phyloP scores from a whole-genome alignment of 208 protist genomes.

The Trypanosomatidae sp. region DNA sequence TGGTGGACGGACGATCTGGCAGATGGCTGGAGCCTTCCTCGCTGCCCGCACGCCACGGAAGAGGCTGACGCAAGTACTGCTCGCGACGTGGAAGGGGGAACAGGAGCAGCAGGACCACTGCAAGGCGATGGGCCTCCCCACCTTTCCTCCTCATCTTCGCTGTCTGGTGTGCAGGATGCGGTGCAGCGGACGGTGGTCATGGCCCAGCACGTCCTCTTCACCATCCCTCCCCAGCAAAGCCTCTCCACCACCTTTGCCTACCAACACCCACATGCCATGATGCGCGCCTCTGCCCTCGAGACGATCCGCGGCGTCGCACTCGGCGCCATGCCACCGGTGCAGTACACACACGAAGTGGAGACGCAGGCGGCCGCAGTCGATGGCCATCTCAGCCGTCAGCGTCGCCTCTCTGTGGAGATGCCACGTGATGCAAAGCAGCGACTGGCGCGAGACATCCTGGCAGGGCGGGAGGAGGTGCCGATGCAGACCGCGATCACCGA shows the following conservation, averaged over 20 bases:
- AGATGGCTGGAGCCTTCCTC: background rate
- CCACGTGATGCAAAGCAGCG: slow-evolving; percentile 5
- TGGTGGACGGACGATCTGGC: slow-evolving; percentile 20
- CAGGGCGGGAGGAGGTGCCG: slow-evolving; percentile 16
- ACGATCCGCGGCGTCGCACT: slow-evolving; percentile 38
- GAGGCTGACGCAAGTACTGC: no score
- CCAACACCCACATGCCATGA: slow-evolving; percentile 53
- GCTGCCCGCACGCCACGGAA: no score
- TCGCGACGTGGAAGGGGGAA: background rate
- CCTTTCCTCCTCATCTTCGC: background rate
- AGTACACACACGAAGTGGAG: slow-evolving; percentile 15
- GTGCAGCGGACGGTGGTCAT: slow-evolving; percentile 30
- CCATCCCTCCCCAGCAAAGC: slow-evolving; percentile 31
- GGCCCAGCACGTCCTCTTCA: slow-evolving; percentile 62
- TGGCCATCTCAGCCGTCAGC: slow-evolving; percentile 26
- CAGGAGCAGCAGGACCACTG: background rate
- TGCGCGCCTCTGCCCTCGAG: slow-evolving; percentile 40
- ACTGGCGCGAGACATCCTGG: slow-evolving; percentile 15
- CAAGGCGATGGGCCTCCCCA: background rate
- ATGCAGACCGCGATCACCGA: slow-evolving; percentile 36
- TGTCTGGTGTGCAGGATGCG: slow-evolving; percentile 2
- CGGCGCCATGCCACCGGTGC: slow-evolving; percentile 27
- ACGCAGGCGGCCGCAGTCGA: slow-evolving; percentile 33
- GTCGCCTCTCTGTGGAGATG: slow-evolving; percentile 22
- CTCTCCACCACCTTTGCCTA: no score